Base-by-base conservation (phyloP, 139 green algal genomes). In the Closterium sp. region DNA sequence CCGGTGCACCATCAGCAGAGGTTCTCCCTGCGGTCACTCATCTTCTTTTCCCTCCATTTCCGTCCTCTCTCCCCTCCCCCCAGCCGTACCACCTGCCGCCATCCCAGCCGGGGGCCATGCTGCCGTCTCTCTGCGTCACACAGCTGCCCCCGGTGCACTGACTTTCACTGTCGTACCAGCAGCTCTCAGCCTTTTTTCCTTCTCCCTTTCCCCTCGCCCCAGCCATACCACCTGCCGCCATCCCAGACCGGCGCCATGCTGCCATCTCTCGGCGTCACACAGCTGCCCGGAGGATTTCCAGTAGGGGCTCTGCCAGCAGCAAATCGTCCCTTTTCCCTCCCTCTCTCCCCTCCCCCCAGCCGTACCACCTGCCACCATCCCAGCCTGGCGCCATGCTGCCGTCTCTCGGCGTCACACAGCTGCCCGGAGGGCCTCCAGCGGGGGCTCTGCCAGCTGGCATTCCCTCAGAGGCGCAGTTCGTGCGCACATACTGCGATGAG, bases 61-160 rank as follows among this genome's bases (percentile, higher is more conserved):
- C 16, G 2, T 12, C 55, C 55, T 19, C 23, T 66, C 38, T 12
- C 38, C 38, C 38, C 16, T 64, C 9, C 33, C 34, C 30, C 86
- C 90, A 92, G 92, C 92, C 95, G 33, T 98, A 98, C 95, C 96
- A 98, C 95, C 91, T 98, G 85, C 96, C 96, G 55, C 55, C 55
- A 76, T 76, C 55, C 16, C 55, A 76, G 55, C 55, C 55, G 4
- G 55, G 55, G 4, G 55, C 55, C 36, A 36, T 34, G 36, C 43
- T n/a, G 3, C 33, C 90, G 8, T 32, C 84, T 34, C 84, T 89
- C 25, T 55, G 36, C 36, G 23, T 31, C 90, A 91, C 33, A 12
- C 25, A 33, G 31, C n/a, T 76, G 55, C 55, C n/a, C n/a, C 36
- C 36, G 36, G 4, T 55, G 36, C 36, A 12, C 36, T 6, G 4